Conservation (phyloP, 805 yeast genomes). For the Cyberlindnera xylosilytica region DNA sequence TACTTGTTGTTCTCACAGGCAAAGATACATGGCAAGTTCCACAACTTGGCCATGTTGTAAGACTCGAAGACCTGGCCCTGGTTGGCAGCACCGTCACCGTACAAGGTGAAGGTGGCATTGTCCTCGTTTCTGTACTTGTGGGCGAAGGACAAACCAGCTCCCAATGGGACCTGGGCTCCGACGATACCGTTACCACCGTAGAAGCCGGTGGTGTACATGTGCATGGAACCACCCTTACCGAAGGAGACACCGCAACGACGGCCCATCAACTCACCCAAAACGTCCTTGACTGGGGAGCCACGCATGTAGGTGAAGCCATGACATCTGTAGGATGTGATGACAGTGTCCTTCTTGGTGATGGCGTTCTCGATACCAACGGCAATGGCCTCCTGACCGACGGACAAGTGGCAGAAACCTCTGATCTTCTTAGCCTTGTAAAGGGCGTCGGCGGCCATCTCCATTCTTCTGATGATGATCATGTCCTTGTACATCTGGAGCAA, state of each 20-base stretch:
- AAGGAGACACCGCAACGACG: constrained; percentile 90
- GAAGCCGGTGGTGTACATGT: constrained; percentile 92
- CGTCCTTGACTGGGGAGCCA: constrained; percentile 87
- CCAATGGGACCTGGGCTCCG: constrained; percentile 98
- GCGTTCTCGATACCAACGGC: constrained; percentile 99
- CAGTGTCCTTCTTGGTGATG: constrained; percentile 76
- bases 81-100: constrained; percentile 99
- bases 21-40: constrained; percentile 93
- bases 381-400: constrained; percentile 98
- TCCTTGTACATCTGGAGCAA: constrained; percentile 93
- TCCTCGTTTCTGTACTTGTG: constrained; percentile 87
- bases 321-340: constrained; percentile 97
- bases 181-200: constrained; percentile 99
- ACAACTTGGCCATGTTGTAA: constrained; percentile 98
- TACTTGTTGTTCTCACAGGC: constrained; percentile 99
- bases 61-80: constrained; percentile 99
- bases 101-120: constrained; percentile 80
- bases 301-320: constrained; percentile 98
- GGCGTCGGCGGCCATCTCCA: constrained; percentile 99
- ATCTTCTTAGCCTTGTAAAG: constrained; percentile 97
- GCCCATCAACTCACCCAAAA: constrained; percentile 96
- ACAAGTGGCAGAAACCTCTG: constrained; percentile 98
- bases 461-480: constrained; percentile 89
- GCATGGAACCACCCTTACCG: constrained; percentile 99
- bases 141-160: constrained; percentile 98